phyloP scores from a whole-genome alignment of 805 yeast species.

The Saturnispora serradocipensis region DNA sequence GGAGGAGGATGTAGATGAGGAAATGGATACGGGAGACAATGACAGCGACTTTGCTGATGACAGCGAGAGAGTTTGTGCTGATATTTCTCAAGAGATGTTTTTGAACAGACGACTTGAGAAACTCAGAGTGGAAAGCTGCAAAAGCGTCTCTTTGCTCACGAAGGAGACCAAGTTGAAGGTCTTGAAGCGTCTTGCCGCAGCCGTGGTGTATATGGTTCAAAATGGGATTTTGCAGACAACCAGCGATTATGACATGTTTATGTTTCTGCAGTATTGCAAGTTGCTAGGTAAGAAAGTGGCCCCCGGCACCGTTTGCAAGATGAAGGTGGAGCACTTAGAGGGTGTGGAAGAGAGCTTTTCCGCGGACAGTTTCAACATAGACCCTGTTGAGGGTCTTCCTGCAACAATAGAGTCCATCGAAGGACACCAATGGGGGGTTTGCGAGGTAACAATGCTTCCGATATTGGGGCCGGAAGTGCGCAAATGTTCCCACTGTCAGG shows the following conservation, averaged over 20 bases:
- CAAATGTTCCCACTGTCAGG: slow-evolving; percentile 10
- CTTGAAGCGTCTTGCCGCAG: slow-evolving; percentile 7
- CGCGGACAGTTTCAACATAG: slow-evolving; percentile 1
- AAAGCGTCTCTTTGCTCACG: neutral
- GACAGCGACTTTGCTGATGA: neutral
- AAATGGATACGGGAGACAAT: neutral
- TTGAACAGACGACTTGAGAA: slow-evolving; percentile 5
- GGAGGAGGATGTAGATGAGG: neutral
- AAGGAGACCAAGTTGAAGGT: slow-evolving; percentile 1
- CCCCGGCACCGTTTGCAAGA: slow-evolving; percentile 2
- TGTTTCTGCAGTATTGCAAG: slow-evolving; percentile 10
- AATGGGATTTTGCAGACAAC: neutral
- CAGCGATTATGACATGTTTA: slow-evolving; percentile 9
- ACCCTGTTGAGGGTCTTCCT: neutral
- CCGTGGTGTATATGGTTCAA: slow-evolving; percentile 9
- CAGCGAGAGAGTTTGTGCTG: neutral
- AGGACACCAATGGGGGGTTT: slow-evolving; percentile 15
- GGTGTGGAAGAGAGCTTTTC: slow-evolving; percentile 2
- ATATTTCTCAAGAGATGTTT: slow-evolving; percentile 4
- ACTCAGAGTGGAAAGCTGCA: slow-evolving; percentile 3
- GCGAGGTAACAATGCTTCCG: slow-evolving; percentile 14
- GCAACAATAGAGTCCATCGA: slow-evolving; percentile 6
- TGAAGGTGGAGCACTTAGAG: slow-evolving; percentile 6
- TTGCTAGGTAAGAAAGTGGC: slow-evolving; percentile 2
- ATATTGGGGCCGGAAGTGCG: slow-evolving; percentile 9